Evolutionary conservation across 2,329 filamentous ascomycete species (phyloP).

Genomic region (Chrysoporthe deuterocubensis): DNA sequence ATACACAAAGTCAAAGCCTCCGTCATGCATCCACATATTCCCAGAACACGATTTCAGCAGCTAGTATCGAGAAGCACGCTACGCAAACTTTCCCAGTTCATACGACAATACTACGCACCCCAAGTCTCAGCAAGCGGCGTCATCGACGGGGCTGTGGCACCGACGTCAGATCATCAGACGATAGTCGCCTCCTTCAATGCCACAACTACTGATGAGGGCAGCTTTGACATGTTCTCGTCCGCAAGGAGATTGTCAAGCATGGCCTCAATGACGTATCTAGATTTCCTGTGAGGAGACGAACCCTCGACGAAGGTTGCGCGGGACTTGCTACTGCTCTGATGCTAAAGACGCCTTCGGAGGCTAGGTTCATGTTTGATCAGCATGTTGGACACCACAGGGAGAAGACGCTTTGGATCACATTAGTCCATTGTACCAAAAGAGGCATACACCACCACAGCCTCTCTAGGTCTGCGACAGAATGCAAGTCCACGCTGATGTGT

Average conservation of each 20-base stretch:
- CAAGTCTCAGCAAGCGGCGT: background rate
- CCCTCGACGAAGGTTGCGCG: background rate
- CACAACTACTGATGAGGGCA: slow-evolving; percentile 10
- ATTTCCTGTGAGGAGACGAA: too few relatives aligned
- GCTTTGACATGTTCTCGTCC: slow-evolving; percentile 14
- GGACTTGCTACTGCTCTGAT: background rate
- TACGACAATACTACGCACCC: background rate
- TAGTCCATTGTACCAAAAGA: background rate
- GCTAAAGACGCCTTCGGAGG: background rate
- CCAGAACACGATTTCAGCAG: background rate
- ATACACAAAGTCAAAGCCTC: background rate
- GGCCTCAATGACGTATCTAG: slow-evolving; percentile 10
- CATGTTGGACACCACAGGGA: slow-evolving; percentile 6
- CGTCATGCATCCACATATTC: background rate
- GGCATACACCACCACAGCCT: background rate
- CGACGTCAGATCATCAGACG: background rate
- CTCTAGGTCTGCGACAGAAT: background rate
- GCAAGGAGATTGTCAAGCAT: slow-evolving; percentile 9
- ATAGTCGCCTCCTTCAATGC: background rate
- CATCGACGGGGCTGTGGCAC: background rate
- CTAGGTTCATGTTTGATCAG: background rate
- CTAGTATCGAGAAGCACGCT: background rate
- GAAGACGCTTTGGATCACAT: background rate
- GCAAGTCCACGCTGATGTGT: background rate
- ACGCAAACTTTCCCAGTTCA: background rate